These are phyloP conservation scores for Pseudogymnoascus sp. DNA, from an alignment of 2,329 filamentous ascomycete genomes.

Conservation along the genomic window DNA sequence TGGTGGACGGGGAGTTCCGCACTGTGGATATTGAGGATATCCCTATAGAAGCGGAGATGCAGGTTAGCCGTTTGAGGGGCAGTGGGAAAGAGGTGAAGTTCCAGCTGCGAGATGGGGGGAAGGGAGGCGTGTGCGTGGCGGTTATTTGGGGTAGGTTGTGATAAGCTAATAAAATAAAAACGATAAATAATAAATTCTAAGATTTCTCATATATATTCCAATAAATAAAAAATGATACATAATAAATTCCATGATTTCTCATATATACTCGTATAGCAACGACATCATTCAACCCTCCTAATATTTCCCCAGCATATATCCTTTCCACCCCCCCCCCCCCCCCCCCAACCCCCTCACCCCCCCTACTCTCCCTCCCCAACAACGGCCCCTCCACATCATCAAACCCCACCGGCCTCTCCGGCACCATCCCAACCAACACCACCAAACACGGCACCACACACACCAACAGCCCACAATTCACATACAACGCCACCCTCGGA, in stretches of 20 bases:
- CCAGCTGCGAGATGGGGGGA: not conserved
- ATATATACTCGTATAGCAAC: not conserved
- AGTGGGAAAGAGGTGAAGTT: conserved; percentile 12
- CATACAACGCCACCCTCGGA: conserved; percentile 12
- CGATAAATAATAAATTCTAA: too few relatives aligned
- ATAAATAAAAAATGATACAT: too few relatives aligned
- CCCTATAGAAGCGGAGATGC: conserved; percentile 13
- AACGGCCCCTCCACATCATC: conserved; percentile 9
- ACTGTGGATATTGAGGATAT: conserved; percentile 14
- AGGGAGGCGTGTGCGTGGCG: conserved; percentile 8
- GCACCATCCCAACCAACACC: conserved; percentile 13
- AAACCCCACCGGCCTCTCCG: conserved; percentile 7
- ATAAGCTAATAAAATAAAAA: not conserved
- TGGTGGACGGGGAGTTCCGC: not conserved
- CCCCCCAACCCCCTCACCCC: not conserved
- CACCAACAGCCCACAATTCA: conserved; percentile 15
- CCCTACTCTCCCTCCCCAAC: not conserved
- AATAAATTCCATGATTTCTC: too few relatives aligned
- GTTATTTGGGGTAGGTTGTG: conserved; percentile 13
- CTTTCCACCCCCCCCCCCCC: not conserved
- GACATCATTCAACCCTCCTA: not conserved
- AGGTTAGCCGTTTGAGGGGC: conserved; percentile 4
- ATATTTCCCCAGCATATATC: not conserved
- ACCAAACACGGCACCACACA: conserved; percentile 14
- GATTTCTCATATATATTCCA: not conserved